Base-by-base conservation (phyloP, 306 rosid genomes). In the Glycine latifolia region DNA sequence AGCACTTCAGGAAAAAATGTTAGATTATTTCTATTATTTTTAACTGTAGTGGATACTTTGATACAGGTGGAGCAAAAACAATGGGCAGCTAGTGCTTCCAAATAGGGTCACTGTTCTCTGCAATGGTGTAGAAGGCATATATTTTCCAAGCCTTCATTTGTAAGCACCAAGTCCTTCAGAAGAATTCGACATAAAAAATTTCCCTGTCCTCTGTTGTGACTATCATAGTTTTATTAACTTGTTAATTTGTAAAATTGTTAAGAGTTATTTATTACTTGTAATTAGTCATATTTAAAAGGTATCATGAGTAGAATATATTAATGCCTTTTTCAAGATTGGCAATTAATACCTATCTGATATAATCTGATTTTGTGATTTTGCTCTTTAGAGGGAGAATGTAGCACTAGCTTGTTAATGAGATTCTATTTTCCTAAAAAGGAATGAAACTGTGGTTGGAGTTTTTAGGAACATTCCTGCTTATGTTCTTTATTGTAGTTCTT, bases 91-190 rank as follows among this genome's bases (percentile, higher is more conserved):
- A 70, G 84, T 87, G 84, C 89, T 88, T 77, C 91, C 97, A 58
- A 90, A 87, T 89, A 94, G 92, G 82, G 99, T 96, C 85, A 88
- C 90, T 47, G 99, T 96, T 84, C 88, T 96, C 84, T 94, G 98
- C 93, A 94, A 96, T 75, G 90, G 91, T 47, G 90, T 96, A 82
- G 92, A 96, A 88, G 99, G 99, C 88, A 67, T 86, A 87, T 96
- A 96, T 85, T 94, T 93, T 92, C 96, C 99, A 60, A 94, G 98
- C 88, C 98, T 96, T 84, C 99, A 96, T 90, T 84, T 82, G 99
- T 96, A 92, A 94, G 99, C 82, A 35, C 71, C 73, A 62, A 52
- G 69, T 67, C 72, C 49, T 85, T 72, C 82, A 58, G 6, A 75
- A 74, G 60, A 31, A 70, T 82, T 44, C 68, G 58, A 58, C 39